Conservation (phyloP, 2,329 filamentous ascomycete genomes). For the Fusarium drepaniforme region DNA sequence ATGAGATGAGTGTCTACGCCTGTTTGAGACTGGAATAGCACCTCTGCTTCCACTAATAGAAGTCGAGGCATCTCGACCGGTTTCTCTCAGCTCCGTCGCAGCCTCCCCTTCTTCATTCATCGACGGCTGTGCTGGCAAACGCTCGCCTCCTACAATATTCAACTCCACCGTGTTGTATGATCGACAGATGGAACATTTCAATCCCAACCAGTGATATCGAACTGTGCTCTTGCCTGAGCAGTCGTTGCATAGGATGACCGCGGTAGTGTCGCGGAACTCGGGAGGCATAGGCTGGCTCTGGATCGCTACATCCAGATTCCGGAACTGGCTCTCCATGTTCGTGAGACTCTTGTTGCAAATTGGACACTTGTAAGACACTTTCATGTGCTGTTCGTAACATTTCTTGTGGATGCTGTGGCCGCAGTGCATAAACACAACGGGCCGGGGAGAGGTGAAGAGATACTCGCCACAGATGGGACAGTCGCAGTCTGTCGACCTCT, state of each 20-base stretch:
- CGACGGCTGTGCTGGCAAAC: constrained; percentile 42
- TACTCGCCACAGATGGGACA: constrained; percentile 98
- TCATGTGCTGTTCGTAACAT: constrained; percentile 91
- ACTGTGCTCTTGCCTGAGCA: constrained; percentile 90
- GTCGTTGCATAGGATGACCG: constrained; percentile 93
- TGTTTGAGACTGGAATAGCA: constrained; percentile 36
- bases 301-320: constrained; percentile 89
- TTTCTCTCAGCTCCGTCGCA: constrained; percentile 8
- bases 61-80: constrained; percentile 19
- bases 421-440: constrained; percentile 94
- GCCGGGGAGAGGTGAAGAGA: constrained; percentile 90
- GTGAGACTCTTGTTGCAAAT: constrained; percentile 97
- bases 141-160: constrained; percentile 65
- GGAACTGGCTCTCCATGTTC: constrained; percentile 97
- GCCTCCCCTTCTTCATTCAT: constrained; percentile 40
- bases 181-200: constrained; percentile 83
- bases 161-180: constrained; percentile 79
- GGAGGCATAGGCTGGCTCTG: constrained; percentile 90
- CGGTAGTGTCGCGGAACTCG: constrained; percentile 83
- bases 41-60: constrained; percentile 26
- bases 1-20: constrained; percentile 56
- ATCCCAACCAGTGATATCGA: constrained; percentile 92
- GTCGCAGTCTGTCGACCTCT: constrained; percentile 92
- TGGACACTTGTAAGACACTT: constrained; percentile 92
- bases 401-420: constrained; percentile 95